These are phyloP conservation scores for Bassia scoparia DNA, from an alignment of 148 eudicot genomes.

Conservation along the genomic window DNA sequence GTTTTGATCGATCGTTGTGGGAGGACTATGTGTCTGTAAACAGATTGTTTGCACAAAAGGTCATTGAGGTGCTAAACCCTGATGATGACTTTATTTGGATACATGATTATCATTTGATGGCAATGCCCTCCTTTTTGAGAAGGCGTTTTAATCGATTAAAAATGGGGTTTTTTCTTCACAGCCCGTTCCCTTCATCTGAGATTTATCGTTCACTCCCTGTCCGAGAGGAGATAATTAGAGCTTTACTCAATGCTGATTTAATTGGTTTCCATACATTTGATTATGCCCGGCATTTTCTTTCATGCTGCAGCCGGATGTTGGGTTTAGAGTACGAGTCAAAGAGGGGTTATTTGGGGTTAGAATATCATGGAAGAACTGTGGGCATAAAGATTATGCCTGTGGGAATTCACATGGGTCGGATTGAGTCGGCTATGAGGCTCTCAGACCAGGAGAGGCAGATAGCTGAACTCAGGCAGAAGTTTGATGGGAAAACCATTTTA, in stretches of 20 bases:
- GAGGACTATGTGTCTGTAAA: slow-evolving; percentile 42
- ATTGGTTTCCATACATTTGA: slow-evolving; percentile 47
- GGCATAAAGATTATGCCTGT: slow-evolving; percentile 45
- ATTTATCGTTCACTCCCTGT: slow-evolving; percentile 41
- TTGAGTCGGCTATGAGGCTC: slow-evolving; percentile 40
- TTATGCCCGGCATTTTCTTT: slow-evolving; percentile 45
- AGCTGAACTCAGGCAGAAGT: slow-evolving; percentile 31
- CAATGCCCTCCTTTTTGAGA: slow-evolving; percentile 40
- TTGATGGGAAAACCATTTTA: slow-evolving; percentile 32
- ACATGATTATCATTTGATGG: slow-evolving; percentile 46
- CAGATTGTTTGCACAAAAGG: slow-evolving; percentile 39
- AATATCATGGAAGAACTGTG: slow-evolving; percentile 40
- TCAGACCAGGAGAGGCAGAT: slow-evolving; percentile 34
- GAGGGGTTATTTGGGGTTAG: slow-evolving; percentile 40
- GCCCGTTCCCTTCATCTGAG: slow-evolving; percentile 45
- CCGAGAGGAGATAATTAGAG: slow-evolving; percentile 42
- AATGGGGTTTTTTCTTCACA: slow-evolving; percentile 42
- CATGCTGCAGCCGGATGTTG: slow-evolving; percentile 45
- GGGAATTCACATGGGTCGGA: slow-evolving; percentile 44
- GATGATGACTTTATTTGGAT: slow-evolving; percentile 42
- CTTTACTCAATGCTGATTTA: slow-evolving; percentile 39
- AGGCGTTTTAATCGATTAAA: slow-evolving; percentile 34
- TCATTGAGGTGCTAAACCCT: slow-evolving; percentile 40
- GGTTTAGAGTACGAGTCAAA: slow-evolving; percentile 42
- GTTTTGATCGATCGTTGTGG: slow-evolving; percentile 41